Evolutionary conservation across 1,284 basidiomycete genomes (phyloP).

Genomic region (Puccinia novopanici): DNA sequence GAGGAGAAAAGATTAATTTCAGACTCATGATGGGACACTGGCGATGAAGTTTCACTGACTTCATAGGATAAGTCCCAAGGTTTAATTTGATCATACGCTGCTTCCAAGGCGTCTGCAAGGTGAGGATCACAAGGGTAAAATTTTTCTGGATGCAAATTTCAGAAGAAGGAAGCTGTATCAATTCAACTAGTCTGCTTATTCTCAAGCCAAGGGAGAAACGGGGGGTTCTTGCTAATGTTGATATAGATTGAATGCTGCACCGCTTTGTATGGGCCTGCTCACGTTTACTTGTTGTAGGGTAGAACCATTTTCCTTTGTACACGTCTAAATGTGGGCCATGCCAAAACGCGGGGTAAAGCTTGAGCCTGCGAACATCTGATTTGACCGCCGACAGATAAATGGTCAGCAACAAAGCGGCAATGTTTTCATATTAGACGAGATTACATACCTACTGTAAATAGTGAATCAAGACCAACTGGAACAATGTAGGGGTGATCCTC

Average conservation of each 20-base stretch:
- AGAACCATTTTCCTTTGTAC: constrained; percentile 48
- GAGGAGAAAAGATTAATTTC: constrained; percentile 52
- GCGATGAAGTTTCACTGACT: constrained; percentile 52
- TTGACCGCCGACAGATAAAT: neutral
- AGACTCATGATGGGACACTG: constrained; percentile 46
- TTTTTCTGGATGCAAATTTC: constrained; percentile 52
- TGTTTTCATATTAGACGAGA: neutral
- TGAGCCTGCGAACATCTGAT: constrained; percentile 37
- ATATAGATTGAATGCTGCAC: neutral
- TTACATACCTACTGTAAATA: constrained; percentile 56
- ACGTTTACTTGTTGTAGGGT: constrained; percentile 53
- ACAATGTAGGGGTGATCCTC: constrained; percentile 53
- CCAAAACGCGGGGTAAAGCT: constrained; percentile 47
- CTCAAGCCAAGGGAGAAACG: neutral
- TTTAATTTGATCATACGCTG: constrained; percentile 58
- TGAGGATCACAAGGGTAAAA: constrained; percentile 56
- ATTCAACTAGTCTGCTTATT: neutral
- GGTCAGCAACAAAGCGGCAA: neutral
- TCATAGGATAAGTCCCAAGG: constrained; percentile 57
- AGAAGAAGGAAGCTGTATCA: neutral
- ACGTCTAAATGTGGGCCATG: constrained; percentile 45
- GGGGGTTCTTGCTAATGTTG: neutral
- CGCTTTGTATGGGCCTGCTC: constrained; percentile 36
- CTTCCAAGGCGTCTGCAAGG: constrained; percentile 58
- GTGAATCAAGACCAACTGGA: constrained; percentile 57